Evolutionary conservation across 495 filamentous ascomycete genomes (phyloP).

Genomic region (Annulohypoxylon stygium): DNA sequence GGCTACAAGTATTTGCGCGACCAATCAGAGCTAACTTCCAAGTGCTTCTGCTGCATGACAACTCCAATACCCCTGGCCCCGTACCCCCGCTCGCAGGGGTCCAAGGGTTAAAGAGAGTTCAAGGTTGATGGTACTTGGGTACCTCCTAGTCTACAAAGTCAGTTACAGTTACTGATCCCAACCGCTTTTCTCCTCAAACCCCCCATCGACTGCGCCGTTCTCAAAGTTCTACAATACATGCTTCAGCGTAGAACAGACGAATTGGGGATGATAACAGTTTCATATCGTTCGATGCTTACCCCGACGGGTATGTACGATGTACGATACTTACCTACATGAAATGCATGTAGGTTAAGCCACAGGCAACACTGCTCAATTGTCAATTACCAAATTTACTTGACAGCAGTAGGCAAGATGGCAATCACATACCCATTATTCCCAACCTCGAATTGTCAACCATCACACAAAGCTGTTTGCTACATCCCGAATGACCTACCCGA

Average conservation of each 20-base stretch:
- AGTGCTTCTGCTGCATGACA: constrained; percentile 42
- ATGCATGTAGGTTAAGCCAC: neutral
- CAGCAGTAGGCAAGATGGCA: neutral
- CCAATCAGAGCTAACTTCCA: constrained; percentile 53
- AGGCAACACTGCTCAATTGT: neutral
- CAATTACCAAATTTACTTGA: neutral
- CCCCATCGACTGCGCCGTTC: neutral
- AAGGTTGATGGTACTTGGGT: neutral
- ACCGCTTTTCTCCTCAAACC: constrained; percentile 4
- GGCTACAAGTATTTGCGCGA: constrained; percentile 52
- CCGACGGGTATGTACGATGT: neutral
- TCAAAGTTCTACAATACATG: neutral
- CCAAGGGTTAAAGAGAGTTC: neutral
- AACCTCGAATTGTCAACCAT: neutral
- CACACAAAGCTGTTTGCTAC: neutral
- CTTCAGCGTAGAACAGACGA: neutral
- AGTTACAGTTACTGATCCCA: neutral
- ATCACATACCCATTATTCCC: neutral
- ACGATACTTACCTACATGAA: neutral
- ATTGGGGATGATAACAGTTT: neutral
- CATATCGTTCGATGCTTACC: neutral
- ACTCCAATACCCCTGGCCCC: constrained; percentile 28
- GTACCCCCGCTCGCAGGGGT: constrained; percentile 32
- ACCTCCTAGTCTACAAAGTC: neutral
- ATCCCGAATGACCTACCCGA: constrained; percentile 8